Base-by-base conservation (phyloP, 768 basidiomycete genomes). In the Calvatia gigantea region DNA sequence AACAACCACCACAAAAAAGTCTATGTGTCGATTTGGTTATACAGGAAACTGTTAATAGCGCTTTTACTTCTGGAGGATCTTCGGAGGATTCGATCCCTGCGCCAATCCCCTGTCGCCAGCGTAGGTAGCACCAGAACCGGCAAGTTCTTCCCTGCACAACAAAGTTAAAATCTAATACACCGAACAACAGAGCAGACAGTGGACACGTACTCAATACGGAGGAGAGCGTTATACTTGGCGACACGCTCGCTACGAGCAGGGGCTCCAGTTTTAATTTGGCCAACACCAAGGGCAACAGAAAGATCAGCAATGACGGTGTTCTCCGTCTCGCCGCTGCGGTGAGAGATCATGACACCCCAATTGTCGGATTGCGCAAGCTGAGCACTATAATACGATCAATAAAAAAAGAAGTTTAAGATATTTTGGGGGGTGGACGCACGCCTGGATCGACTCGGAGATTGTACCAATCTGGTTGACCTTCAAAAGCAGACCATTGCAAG, bases 381-480 rank as follows among this genome's bases (percentile, higher is more conserved):
- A 58, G 95, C 93, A 69, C 93, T 96, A 58, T 49, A 21, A 19
- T 12, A 6, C 53, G 6, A 37, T 28, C 25, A 17, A 42, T 19
- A 4, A 21, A 11, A 23, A 14, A 19, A 23, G 21, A 21, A 11
- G 21, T 3, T 2, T 0, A 17, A 1, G 12, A 19, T 5, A 23
- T 1, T 21, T 42, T 4, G 3, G 9, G 9, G 5, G 19, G 4
- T 11, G 12, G 25, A 83, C 92, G 58, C 65, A 96, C 93, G 96
- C 96, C 72, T 97, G 94, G 75, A 99, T 97, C 21, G 96, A 96
- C 76, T 99, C 96, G 44, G 92, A 93, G 73, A 99, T 94, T 60
- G 95, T 95, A 65, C 97, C 97, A 69, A 98, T 98, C 75, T 99
- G 96, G 84, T 98, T 98, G 74, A 98, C 89, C 87, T 98, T 99